phyloP scores from a whole-genome alignment of 305 asterid genomes.

The Solanum hybrid region DNA sequence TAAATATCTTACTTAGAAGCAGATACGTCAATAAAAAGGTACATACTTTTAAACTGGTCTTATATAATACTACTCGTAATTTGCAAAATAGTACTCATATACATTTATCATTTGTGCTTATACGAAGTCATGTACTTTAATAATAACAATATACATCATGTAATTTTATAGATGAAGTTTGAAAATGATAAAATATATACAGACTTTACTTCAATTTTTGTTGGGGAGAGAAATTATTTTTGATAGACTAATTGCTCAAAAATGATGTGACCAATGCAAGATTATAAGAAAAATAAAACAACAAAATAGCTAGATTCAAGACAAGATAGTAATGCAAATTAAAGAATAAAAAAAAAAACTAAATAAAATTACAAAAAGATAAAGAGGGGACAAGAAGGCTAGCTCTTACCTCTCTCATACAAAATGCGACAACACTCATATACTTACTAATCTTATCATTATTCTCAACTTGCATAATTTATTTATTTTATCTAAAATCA shows the following conservation, averaged over 20 bases:
- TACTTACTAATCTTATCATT: background rate
- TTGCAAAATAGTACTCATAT: background rate
- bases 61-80: too few relatives aligned
- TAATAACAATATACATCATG: background rate
- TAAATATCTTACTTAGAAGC: background rate
- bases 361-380: background rate
- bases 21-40: background rate
- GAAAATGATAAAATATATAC: background rate
- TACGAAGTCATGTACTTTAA: background rate
- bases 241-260: background rate
- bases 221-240: background rate
- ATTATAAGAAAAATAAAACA: background rate
- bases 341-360: background rate
- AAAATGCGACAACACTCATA: background rate
- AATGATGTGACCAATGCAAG: background rate
- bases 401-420: background rate
- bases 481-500: background rate
- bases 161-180: background rate
- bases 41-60: background rate
- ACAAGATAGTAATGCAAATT: background rate
- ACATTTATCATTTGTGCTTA: background rate
- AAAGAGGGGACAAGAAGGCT: background rate
- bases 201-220: background rate
- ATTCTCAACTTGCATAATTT: background rate
- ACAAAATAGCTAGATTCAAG: too few relatives aligned